phyloP scores from a whole-genome alignment of 805 yeast species.

The Candida methanosorbosa region DNA sequence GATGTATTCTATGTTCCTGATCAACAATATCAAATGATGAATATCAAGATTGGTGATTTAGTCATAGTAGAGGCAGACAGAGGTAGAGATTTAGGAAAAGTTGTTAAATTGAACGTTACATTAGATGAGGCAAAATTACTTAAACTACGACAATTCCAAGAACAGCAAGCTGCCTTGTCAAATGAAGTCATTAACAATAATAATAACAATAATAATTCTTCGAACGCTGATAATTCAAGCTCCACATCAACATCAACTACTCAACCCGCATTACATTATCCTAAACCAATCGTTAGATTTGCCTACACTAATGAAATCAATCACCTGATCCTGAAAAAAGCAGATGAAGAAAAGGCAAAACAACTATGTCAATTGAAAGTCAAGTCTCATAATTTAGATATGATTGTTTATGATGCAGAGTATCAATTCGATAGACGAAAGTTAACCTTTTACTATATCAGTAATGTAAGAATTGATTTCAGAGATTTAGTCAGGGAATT shows the following conservation, averaged over 20 bases:
- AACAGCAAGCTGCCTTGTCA: slow-evolving; percentile 57
- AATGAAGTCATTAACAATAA: slow-evolving; percentile 24
- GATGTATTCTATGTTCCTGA: slow-evolving; percentile 66
- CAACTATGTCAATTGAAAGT: slow-evolving; percentile 51
- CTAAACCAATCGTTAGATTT: slow-evolving; percentile 55
- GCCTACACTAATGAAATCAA: slow-evolving; percentile 56
- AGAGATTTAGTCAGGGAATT: slow-evolving; percentile 69
- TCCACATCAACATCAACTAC: slow-evolving; percentile 1
- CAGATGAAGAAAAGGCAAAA: slow-evolving; percentile 66
- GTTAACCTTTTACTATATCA: slow-evolving; percentile 64
- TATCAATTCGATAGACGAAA: slow-evolving; percentile 82
- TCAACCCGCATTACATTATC: slow-evolving; percentile 48
- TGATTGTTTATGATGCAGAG: slow-evolving; percentile 71
- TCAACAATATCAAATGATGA: slow-evolving; percentile 10
- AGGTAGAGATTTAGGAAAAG: slow-evolving; percentile 68
- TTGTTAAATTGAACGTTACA: slow-evolving; percentile 48
- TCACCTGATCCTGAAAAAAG: slow-evolving; percentile 47
- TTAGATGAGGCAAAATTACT: slow-evolving; percentile 60
- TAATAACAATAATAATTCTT: slow-evolving; percentile 1
- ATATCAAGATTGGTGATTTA: slow-evolving; percentile 47
- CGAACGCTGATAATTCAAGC: slow-evolving; percentile 1
- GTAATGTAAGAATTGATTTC: slow-evolving; percentile 63
- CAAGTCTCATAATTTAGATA: slow-evolving; percentile 36
- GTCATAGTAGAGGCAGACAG: slow-evolving; percentile 83
- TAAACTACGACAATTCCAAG: slow-evolving; percentile 58